phyloP scores from a whole-genome alignment of 208 protist genomes.

The Blastocrithidia nonstop region DNA sequence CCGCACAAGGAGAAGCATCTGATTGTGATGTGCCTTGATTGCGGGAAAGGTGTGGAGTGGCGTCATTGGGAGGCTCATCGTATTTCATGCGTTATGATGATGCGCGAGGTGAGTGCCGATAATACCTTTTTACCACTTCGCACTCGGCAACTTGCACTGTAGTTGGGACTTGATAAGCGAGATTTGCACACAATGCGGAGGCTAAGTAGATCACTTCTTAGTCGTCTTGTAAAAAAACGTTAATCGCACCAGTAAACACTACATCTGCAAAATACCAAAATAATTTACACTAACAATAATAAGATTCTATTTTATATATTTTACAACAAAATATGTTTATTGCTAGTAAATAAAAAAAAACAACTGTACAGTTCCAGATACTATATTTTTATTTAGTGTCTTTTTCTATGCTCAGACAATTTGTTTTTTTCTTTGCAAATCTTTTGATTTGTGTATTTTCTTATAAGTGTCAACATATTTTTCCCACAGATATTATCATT shows the following conservation, averaged over 20 bases:
- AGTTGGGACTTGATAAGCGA: constrained; percentile 74
- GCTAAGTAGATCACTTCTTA: constrained; percentile 26
- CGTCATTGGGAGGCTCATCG: constrained; percentile 80
- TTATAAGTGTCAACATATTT: too few relatives aligned
- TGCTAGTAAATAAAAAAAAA: too few relatives aligned
- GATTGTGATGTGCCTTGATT: constrained; percentile 82
- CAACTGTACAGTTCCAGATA: too few relatives aligned
- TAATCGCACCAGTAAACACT: neutral
- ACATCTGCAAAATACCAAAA: neutral
- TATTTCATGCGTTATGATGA: constrained; percentile 68
- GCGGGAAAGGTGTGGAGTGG: constrained; percentile 75
- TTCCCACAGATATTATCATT: too few relatives aligned
- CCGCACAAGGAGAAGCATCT: constrained; percentile 83
- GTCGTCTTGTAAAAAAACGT: too few relatives aligned
- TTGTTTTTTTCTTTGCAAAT: too few relatives aligned
- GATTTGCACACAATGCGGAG: constrained; percentile 73
- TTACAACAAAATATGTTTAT: neutral
- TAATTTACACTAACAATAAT: neutral
- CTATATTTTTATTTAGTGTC: too few relatives aligned
- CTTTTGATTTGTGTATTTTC: too few relatives aligned
- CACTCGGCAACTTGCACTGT: constrained; percentile 71
- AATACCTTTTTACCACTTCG: constrained; percentile 79
- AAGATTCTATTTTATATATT: neutral
- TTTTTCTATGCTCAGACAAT: too few relatives aligned
- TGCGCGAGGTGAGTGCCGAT: constrained; percentile 77